phyloP scores from a whole-genome alignment of 768 basidiomycete species.

The Tricholoma sp. region DNA sequence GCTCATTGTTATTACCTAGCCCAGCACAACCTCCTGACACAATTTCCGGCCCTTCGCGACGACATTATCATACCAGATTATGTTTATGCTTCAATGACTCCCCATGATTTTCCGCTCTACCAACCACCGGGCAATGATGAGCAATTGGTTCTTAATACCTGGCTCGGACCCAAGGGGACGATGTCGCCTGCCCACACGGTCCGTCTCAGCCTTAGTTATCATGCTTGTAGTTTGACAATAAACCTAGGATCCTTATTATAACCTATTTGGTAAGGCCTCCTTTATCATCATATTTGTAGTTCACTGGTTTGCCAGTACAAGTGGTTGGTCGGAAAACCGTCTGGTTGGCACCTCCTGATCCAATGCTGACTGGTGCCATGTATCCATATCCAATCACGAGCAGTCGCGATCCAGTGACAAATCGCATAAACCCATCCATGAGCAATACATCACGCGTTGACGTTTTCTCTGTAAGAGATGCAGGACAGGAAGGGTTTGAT shows the following conservation, averaged over 20 bases:
- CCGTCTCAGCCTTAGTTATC: conserved; percentile 8
- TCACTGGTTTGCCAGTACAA: conserved; percentile 54
- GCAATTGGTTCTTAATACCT: conserved; percentile 65
- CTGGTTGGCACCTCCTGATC: conserved; percentile 74
- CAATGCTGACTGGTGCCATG: conserved; percentile 52
- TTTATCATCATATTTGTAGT: conserved; percentile 7
- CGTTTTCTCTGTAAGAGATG: conserved; percentile 49
- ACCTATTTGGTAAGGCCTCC: conserved; percentile 64
- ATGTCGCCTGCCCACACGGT: conserved; percentile 89
- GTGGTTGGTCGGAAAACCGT: conserved; percentile 85
- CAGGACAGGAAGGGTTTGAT: conserved; percentile 28
- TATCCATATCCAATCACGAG: conserved; percentile 38
- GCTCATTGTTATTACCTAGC: conserved; percentile 70
- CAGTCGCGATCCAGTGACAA: conserved; percentile 32
- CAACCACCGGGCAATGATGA: conserved; percentile 61
- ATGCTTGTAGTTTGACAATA: not conserved
- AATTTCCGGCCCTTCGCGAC: conserved; percentile 72
- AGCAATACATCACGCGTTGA: conserved; percentile 82
- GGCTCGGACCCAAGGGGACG: conserved; percentile 79
- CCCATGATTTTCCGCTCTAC: conserved; percentile 49
- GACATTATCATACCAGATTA: conserved; percentile 90
- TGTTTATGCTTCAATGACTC: conserved; percentile 59
- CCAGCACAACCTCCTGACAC: conserved; percentile 80
- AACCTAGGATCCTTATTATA: conserved; percentile 86
- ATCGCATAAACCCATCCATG: conserved; percentile 42